These are phyloP conservation scores for Asterochloris erici DNA, from an alignment of 139 green algal species.

Conservation along the genomic window DNA sequence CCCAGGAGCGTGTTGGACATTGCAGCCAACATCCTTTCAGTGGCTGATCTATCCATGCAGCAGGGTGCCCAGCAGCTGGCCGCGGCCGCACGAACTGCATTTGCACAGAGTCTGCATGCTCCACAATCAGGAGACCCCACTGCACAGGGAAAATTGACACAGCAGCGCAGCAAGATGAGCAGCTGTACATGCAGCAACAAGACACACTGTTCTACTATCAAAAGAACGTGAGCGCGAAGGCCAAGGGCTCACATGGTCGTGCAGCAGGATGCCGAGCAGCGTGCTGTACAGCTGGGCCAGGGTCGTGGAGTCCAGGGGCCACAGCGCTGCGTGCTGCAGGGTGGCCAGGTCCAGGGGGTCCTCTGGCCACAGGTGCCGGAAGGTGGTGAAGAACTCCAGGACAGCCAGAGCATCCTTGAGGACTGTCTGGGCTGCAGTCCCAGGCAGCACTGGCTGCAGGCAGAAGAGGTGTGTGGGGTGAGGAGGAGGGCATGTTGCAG, in stretches of 20 bases:
- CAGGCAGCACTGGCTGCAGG: not conserved
- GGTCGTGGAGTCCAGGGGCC: slow-evolving; percentile 26
- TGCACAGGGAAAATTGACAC: too few species aligned
- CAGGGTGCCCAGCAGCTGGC: too few species aligned
- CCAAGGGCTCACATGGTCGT: slow-evolving; percentile 35
- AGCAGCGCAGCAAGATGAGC: too few species aligned
- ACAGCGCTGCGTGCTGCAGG: slow-evolving; percentile 23
- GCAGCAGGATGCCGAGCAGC: slow-evolving; percentile 37
- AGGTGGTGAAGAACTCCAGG: slow-evolving; percentile 46
- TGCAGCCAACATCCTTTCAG: too few species aligned
- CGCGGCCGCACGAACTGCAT: too few species aligned
- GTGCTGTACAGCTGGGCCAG: slow-evolving; percentile 32
- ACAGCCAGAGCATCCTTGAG: slow-evolving; percentile 33
- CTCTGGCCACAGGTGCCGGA: slow-evolving; percentile 34
- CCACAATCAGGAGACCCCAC: too few species aligned
- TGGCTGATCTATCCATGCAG: too few species aligned
- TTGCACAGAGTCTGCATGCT: too few species aligned
- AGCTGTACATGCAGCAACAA: too few species aligned
- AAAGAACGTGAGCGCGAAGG: not conserved
- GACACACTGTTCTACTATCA: too few species aligned
- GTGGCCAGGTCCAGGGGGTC: slow-evolving; percentile 15
- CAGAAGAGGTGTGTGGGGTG: not conserved
- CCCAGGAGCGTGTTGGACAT: too few species aligned
- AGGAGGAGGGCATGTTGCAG: too few species aligned
- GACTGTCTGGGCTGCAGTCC: not conserved